A percentile compares a stretch with the other conserved stretches of the same genome.
phyloP scores from a whole-genome alignment of 768 basidiomycete genomes.

The Gelatoporia subvermispora region DNA sequence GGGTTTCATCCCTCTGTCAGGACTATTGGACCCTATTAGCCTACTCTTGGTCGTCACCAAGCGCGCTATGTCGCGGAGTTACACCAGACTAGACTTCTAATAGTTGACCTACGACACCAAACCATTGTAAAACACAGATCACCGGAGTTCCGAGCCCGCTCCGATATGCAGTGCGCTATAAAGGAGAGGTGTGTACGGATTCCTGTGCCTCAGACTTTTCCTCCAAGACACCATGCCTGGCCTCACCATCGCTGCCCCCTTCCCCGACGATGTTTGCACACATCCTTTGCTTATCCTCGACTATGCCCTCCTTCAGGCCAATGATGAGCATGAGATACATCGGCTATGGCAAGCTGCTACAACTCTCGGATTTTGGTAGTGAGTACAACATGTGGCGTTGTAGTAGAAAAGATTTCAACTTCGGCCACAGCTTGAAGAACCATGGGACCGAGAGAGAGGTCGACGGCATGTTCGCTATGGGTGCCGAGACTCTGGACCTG shows the following conservation, averaged over 20 bases:
- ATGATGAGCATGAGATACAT: constrained; percentile 40
- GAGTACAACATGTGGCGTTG: constrained; percentile 21
- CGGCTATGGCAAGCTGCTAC: constrained; percentile 55
- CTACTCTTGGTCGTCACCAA: too few relatives aligned
- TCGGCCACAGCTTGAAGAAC: constrained; percentile 43
- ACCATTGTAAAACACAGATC: too few relatives aligned
- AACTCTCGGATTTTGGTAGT: constrained; percentile 66
- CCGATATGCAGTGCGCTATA: too few relatives aligned
- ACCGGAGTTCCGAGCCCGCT: too few relatives aligned
- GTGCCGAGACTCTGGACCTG: constrained; percentile 47
- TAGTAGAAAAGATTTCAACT: not conserved
- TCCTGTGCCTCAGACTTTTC: not conserved
- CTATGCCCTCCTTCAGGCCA: constrained; percentile 40
- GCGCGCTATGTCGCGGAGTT: too few relatives aligned
- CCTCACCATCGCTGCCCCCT: constrained; percentile 32
- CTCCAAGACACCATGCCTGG: constrained; percentile 16
- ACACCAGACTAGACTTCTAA: too few relatives aligned
- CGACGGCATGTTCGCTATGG: constrained; percentile 51
- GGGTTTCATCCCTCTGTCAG: too few relatives aligned
- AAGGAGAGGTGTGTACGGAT: not conserved
- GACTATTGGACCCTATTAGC: too few relatives aligned
- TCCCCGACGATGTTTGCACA: constrained; percentile 48
- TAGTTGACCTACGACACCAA: too few relatives aligned
- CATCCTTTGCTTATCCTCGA: constrained; percentile 55
- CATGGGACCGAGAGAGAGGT: constrained; percentile 47